Percentiles rank a stretch among this genome's conserved stretches.
Evolutionary conservation across 2,329 filamentous ascomycete species (phyloP).

Genomic region (Didymellaceae sp.): DNA sequence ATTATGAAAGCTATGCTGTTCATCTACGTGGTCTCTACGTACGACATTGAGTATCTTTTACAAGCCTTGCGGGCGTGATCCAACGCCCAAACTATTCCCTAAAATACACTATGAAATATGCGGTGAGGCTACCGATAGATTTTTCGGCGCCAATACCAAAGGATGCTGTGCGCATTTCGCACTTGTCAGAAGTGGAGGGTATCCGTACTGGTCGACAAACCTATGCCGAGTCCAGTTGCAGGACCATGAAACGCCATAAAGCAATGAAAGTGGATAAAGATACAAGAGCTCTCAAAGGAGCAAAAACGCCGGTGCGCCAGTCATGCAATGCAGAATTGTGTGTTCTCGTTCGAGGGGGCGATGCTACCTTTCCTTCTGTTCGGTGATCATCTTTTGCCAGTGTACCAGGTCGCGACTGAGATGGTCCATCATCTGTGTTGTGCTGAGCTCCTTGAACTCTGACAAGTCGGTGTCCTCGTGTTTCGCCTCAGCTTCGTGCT

Average conservation of each 20-base stretch:
- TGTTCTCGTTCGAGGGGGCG: background rate
- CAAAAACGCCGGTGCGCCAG: conserved; percentile 9
- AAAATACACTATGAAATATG: conserved; percentile 13
- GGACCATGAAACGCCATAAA: conserved; percentile 26
- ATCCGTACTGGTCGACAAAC: conserved; percentile 31
- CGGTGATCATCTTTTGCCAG: conserved; percentile 70
- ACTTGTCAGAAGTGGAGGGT: conserved; percentile 41
- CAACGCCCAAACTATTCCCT: conserved; percentile 2
- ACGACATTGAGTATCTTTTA: background rate
- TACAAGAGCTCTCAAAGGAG: background rate
- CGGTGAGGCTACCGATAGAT: conserved; percentile 6
- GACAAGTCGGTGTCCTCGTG: conserved; percentile 52
- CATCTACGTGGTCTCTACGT: background rate
- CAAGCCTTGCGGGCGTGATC: background rate
- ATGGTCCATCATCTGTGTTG: conserved; percentile 89
- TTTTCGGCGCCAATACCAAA: background rate
- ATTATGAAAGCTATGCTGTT: conserved; percentile 13
- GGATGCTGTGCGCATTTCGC: background rate
- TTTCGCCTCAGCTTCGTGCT: conserved; percentile 30
- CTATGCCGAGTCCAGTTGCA: conserved; percentile 6
- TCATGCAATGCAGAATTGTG: conserved; percentile 11
- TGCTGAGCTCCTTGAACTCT: conserved; percentile 74
- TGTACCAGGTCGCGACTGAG: conserved; percentile 80
- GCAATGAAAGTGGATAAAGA: background rate
- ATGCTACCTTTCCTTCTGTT: conserved; percentile 38